These are phyloP conservation scores for Aspergillus eucalypticola DNA, from an alignment of 2,329 filamentous ascomycete species.

Conservation along the genomic window DNA sequence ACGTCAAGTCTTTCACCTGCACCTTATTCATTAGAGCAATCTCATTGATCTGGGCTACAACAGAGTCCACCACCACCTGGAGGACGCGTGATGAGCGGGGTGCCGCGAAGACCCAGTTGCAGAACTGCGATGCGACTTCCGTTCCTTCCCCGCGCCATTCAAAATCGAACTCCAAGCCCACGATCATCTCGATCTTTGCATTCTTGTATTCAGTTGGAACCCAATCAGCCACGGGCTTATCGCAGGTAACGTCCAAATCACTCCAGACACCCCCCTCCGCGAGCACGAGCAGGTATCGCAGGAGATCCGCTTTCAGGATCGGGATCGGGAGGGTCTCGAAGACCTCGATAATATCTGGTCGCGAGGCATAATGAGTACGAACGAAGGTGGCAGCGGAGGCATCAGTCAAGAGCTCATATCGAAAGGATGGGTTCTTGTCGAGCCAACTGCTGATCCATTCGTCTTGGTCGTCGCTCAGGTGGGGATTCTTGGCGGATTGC, in stretches of 20 bases:
- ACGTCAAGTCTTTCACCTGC: constrained; percentile 15
- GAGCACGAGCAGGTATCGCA: constrained; percentile 46
- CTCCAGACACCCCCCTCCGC: constrained; percentile 46
- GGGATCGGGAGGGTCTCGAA: constrained; percentile 38
- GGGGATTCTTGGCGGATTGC: not conserved
- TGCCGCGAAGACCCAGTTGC: constrained; percentile 27
- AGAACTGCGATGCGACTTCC: constrained; percentile 24
- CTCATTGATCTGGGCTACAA: constrained; percentile 19
- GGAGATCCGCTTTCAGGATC: constrained; percentile 46
- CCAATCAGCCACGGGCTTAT: constrained; percentile 36
- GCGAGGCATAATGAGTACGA: constrained; percentile 30
- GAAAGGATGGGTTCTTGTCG: not conserved
- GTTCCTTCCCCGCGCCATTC: constrained; percentile 1
- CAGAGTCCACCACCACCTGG: constrained; percentile 20
- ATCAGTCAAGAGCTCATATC: constrained; percentile 28
- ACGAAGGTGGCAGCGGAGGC: constrained; percentile 35
- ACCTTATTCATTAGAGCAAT: constrained; percentile 22
- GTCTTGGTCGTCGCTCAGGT: not conserved
- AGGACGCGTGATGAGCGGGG: constrained; percentile 22
- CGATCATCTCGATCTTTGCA: constrained; percentile 33
- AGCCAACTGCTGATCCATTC: constrained; percentile 5
- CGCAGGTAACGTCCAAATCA: constrained; percentile 42
- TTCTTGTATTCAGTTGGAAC: constrained; percentile 35
- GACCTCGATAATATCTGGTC: constrained; percentile 41
- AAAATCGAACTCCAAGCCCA: constrained; percentile 44